phyloP scores from a whole-genome alignment of 2,329 filamentous ascomycete genomes.

The Geosmithia morbida region DNA sequence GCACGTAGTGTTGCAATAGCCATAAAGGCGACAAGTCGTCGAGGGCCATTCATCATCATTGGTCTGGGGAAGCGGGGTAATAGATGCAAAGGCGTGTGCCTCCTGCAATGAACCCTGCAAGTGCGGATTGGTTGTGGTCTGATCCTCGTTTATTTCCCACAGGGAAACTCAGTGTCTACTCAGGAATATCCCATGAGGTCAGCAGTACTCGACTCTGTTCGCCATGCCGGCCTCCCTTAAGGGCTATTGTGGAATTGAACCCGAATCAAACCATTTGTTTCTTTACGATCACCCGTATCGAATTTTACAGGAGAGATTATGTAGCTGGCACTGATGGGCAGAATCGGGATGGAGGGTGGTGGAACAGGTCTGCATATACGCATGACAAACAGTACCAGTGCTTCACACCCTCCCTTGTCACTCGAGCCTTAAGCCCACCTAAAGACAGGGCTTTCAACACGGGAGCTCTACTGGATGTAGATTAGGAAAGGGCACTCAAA shows the following conservation, averaged over 20 bases:
- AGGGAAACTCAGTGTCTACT: not conserved
- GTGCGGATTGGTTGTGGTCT: not conserved
- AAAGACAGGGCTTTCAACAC: not conserved
- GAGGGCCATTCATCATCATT: not conserved
- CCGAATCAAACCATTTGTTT: too few species aligned
- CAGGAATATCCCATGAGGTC: not conserved
- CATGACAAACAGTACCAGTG: not conserved
- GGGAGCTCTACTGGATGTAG: not conserved
- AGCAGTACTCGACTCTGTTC: not conserved
- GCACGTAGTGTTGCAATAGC: not conserved
- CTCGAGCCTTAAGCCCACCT: not conserved
- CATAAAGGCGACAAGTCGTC: not conserved
- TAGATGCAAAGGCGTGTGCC: not conserved
- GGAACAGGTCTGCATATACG: not conserved
- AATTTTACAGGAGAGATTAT: not conserved
- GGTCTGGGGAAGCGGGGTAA: slow-evolving; percentile 2
- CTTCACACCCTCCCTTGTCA: not conserved
- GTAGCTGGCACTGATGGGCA: not conserved
- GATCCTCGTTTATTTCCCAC: not conserved
- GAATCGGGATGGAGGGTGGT: not conserved
- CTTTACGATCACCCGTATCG: too few species aligned
- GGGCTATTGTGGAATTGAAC: not conserved
- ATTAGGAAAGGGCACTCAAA: not conserved
- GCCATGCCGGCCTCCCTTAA: not conserved
- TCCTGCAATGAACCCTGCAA: not conserved